Percentiles rank a stretch among this genome's conserved stretches.
Evolutionary conservation across 495 filamentous ascomycete species (phyloP).

Genomic region (Aspergillus diversus): DNA sequence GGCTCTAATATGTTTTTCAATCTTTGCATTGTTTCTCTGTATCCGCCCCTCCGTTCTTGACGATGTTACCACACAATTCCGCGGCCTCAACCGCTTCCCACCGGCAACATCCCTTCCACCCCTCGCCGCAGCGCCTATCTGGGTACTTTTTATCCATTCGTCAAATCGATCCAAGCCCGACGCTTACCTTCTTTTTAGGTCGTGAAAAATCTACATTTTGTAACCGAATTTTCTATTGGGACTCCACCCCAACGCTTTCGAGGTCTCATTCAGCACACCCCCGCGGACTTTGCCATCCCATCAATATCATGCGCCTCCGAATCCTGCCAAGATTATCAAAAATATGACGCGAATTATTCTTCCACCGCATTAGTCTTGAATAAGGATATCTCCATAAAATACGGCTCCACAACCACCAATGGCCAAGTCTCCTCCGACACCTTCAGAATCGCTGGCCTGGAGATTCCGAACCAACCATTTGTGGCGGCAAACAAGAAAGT

Average conservation of each 20-base stretch:
- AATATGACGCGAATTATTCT: conserved; percentile 5
- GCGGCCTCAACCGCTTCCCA: neutral
- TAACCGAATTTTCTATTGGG: conserved; percentile 2
- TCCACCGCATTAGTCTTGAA: neutral
- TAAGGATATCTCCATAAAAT: neutral
- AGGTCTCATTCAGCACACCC: neutral
- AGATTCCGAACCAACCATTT: conserved; percentile 4
- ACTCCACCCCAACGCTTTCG: conserved; percentile 11
- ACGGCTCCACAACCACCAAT: neutral
- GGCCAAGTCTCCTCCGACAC: conserved; percentile 6
- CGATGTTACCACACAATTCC: neutral
- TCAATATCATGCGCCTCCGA: neutral
- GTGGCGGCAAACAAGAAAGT: neutral
- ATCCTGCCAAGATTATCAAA: neutral
- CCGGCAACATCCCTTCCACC: neutral
- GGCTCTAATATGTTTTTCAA: neutral
- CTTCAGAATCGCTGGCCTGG: conserved; percentile 4
- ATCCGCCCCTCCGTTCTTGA: neutral
- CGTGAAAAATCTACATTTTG: neutral
- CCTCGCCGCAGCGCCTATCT: neutral
- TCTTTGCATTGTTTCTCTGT: neutral
- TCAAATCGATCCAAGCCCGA: neutral
- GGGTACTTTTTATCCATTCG: neutral
- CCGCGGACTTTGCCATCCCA: conserved; percentile 1
- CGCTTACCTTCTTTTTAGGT: neutral